Percentiles rank a stretch among this genome's conserved stretches.
These are phyloP conservation scores for Globisporangium radiosum DNA, from an alignment of 352 stramenopile genomes.

Conservation along the genomic window DNA sequence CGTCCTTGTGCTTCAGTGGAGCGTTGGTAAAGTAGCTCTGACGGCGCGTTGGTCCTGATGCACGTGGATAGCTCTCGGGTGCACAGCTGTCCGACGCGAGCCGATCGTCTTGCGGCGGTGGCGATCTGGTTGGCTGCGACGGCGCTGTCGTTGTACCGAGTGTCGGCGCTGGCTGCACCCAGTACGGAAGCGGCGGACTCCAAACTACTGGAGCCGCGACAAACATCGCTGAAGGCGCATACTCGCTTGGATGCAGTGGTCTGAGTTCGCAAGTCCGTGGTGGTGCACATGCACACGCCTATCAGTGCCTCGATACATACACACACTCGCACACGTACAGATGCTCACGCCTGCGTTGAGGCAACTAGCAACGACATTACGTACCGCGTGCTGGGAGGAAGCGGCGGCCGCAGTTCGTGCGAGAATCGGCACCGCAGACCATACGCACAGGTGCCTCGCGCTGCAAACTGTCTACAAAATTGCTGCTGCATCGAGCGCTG, in stretches of 20 bases:
- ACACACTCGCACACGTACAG: too few species aligned
- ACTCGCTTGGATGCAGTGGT: neutral
- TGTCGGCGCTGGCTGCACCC: slow-evolving; percentile 5
- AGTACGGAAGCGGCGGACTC: neutral
- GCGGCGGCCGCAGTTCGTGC: slow-evolving; percentile 21
- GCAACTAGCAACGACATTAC: neutral
- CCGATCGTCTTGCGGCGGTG: too few species aligned
- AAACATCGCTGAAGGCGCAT: neutral
- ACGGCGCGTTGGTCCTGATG: too few species aligned
- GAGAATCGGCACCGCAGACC: slow-evolving; percentile 53
- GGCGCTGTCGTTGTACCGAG: neutral
- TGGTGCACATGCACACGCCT: too few species aligned
- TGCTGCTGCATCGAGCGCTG: neutral
- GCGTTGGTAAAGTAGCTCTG: too few species aligned
- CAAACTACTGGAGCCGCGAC: neutral
- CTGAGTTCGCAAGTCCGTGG: neutral
- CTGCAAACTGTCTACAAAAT: slow-evolving; percentile 25
- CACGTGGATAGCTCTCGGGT: too few species aligned
- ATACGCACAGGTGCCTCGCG: slow-evolving; percentile 36
- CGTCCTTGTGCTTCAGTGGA: too few species aligned
- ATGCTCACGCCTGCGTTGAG: too few species aligned
- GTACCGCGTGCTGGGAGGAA: slow-evolving; percentile 4
- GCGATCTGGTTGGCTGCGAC: too few species aligned
- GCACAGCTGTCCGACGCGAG: too few species aligned
- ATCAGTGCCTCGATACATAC: too few species aligned